A percentile compares a stretch with the other conserved stretches of the same genome.
phyloP scores from a whole-genome alignment of 2,329 filamentous ascomycete genomes.

The Fusarium fracticaudum region DNA sequence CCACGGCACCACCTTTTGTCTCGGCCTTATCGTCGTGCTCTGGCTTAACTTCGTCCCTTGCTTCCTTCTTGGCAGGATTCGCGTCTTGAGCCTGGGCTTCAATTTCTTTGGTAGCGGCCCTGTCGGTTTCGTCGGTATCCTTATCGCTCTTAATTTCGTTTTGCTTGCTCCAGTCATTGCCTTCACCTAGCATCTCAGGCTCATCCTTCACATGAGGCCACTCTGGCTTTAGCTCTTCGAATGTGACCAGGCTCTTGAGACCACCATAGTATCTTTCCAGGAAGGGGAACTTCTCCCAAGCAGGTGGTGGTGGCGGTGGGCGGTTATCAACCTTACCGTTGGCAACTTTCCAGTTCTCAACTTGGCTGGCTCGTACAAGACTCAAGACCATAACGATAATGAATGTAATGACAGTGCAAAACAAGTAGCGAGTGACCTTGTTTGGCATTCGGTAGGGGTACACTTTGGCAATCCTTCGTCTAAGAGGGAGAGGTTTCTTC shows the following conservation, averaged over 20 bases:
- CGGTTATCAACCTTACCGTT: constrained; percentile 58
- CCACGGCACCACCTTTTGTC: background rate
- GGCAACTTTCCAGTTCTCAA: constrained; percentile 71
- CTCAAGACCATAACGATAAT: constrained; percentile 81
- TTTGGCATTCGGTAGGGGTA: constrained; percentile 72
- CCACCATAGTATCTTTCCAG: constrained; percentile 91
- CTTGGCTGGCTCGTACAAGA: constrained; percentile 77
- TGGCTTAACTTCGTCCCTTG: constrained; percentile 3
- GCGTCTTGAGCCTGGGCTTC: constrained; percentile 15
- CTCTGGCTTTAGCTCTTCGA: constrained; percentile 76
- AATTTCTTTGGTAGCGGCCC: constrained; percentile 29
- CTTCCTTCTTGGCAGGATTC: constrained; percentile 5
- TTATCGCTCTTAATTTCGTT: constrained; percentile 26
- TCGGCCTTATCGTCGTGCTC: constrained; percentile 13
- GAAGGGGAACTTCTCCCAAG: constrained; percentile 88
- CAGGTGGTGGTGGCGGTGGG: constrained; percentile 69
- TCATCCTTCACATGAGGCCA: constrained; percentile 78
- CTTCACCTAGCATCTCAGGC: constrained; percentile 45
- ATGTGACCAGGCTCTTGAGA: constrained; percentile 74
- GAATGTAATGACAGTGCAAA: constrained; percentile 73
- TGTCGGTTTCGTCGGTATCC: constrained; percentile 30
- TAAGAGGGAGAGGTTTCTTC: constrained; percentile 29
- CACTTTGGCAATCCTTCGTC: constrained; percentile 34
- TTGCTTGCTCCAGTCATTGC: constrained; percentile 29
- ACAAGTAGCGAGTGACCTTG: constrained; percentile 80